Evolutionary conservation across 1,284 basidiomycete species (phyloP).

Genomic region (Afroboletus lepidellus): DNA sequence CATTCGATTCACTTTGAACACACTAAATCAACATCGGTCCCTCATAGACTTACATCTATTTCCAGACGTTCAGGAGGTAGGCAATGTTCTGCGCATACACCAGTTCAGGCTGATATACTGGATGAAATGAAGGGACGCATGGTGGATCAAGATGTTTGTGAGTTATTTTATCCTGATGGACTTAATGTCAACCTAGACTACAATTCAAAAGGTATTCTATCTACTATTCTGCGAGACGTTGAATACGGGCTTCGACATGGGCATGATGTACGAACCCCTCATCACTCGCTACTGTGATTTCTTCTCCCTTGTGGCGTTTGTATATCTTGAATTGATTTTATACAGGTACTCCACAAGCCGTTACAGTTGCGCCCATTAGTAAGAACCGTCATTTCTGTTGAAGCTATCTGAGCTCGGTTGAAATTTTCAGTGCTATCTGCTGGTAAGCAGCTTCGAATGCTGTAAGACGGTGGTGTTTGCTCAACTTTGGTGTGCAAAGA

Average conservation of each 20-base stretch:
- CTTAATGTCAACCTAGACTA: neutral
- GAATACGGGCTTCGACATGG: slow-evolving; percentile 45
- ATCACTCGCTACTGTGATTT: slow-evolving; percentile 39
- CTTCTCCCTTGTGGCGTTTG: neutral
- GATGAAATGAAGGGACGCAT: neutral
- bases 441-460: neutral
- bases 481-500: neutral
- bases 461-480: neutral
- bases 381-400: neutral
- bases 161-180: neutral
- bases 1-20: neutral
- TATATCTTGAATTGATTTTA: neutral
- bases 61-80: slow-evolving; percentile 10
- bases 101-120: neutral
- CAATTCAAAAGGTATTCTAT: slow-evolving; percentile 36
- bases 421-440: neutral
- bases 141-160: slow-evolving; percentile 2
- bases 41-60: slow-evolving; percentile 33
- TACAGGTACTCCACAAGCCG: neutral
- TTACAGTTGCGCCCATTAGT: neutral
- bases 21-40: slow-evolving; percentile 16
- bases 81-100: neutral
- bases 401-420: neutral
- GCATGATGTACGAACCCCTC: slow-evolving; percentile 47
- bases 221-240: slow-evolving; percentile 42